These are phyloP conservation scores for Phtheirospermum japonicum DNA, from an alignment of 257 asterid species.

Conservation along the genomic window DNA sequence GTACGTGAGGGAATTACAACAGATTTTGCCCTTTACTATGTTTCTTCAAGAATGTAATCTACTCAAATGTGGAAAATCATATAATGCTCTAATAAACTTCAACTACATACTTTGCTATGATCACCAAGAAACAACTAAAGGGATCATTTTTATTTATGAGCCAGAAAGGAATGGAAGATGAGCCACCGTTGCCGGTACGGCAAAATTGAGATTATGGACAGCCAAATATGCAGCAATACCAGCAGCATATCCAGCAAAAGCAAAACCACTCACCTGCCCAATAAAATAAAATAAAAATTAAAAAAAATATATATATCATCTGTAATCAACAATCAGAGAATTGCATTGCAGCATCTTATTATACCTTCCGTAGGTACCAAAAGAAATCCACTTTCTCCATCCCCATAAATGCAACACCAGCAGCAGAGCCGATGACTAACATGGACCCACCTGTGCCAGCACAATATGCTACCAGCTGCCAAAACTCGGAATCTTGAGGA, in stretches of 20 bases:
- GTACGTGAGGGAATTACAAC: not conserved
- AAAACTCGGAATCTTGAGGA: conserved; percentile 89
- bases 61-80: no score
- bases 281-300: no score
- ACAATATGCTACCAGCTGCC: conserved; percentile 92
- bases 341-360: not conserved
- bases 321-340: conserved; percentile 11
- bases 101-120: no score
- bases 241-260: conserved; percentile 96
- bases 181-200: conserved; percentile 76
- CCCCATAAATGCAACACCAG: conserved; percentile 98
- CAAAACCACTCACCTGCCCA: conserved; percentile 99
- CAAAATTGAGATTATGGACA: conserved; percentile 53
- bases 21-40: not conserved
- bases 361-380: conserved; percentile 89
- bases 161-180: conserved; percentile 71
- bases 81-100: no score
- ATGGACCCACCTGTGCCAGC: conserved; percentile 99
- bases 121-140: no score
- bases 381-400: conserved; percentile 97
- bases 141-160: conserved; percentile 33
- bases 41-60: not conserved
- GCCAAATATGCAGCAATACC: conserved; percentile 91
- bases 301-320: not conserved
- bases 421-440: conserved; percentile 92